Evolutionary conservation across 352 stramenopile species (phyloP).

Genomic region (Globisporangium acanthophoron): DNA sequence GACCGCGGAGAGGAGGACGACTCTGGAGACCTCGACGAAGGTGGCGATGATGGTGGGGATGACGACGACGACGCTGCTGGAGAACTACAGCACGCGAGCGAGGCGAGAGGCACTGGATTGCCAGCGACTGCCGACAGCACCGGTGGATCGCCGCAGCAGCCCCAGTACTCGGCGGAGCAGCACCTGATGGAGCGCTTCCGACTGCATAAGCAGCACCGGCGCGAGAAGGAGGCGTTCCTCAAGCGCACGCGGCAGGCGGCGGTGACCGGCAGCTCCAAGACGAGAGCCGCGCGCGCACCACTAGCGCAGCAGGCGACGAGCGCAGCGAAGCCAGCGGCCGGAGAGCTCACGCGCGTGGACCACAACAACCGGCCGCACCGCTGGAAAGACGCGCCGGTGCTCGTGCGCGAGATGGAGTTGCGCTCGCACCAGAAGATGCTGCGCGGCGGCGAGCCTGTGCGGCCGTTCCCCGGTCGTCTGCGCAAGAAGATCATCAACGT

Average conservation of each 20-base stretch:
- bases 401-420: slow-evolving; percentile 59
- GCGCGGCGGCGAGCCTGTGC: slow-evolving; percentile 36
- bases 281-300: neutral
- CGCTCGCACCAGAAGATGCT: slow-evolving; percentile 56
- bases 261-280: slow-evolving; percentile 20
- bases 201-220: slow-evolving; percentile 73
- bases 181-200: slow-evolving; percentile 68
- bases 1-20: neutral
- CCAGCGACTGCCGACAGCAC: neutral
- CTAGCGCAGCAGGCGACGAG: slow-evolving; percentile 1
- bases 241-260: slow-evolving; percentile 45
- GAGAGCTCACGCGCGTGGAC: slow-evolving; percentile 66
- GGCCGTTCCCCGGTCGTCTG: slow-evolving; percentile 51
- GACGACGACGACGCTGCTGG: neutral
- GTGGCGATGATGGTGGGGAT: neutral
- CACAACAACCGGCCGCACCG: slow-evolving; percentile 84
- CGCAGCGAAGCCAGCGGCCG: slow-evolving; percentile 5
- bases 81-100: neutral
- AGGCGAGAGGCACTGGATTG: neutral
- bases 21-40: neutral
- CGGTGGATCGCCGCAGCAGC: neutral
- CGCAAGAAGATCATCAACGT: slow-evolving; percentile 40
- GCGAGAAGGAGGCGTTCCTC: slow-evolving; percentile 58
- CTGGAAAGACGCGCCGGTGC: slow-evolving; percentile 72
- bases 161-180: slow-evolving; percentile 24